Base-by-base conservation (phyloP, 208 protist species). In the Wallacemonas sp. region DNA sequence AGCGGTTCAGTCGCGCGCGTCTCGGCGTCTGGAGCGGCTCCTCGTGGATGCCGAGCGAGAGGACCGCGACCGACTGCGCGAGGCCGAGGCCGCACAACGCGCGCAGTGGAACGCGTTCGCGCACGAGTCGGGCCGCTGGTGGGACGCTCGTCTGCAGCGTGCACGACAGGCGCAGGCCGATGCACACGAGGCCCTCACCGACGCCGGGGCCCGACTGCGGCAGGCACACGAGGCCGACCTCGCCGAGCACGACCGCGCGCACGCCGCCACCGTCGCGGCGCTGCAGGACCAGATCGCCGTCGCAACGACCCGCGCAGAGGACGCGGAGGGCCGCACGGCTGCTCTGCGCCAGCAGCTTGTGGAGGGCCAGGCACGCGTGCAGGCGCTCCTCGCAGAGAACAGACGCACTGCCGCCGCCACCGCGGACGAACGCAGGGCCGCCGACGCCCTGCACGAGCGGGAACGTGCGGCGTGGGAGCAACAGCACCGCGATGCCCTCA, bases 401-500 rank as follows among this genome's bases (percentile, higher is more conserved):
- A 36, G 27, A 12, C 57, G 63, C 46, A 30, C 34, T 1, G 23
- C 19, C 34, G 17, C 41, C 2, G 47, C 14, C 0, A 9, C 3
- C 24, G 27, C 8, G 23, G 9, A 57, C 21, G 16, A 44, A 21
- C 57, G 27, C 5, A 17, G 17, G 36, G 32, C 32, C 9, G 3
- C 9, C 26, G 41, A 17, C 17, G 21, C 32, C 2, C 44, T 12
- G 47, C 21, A 62, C 21, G 63, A 52, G 17, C 1, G 9, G 1
- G 47, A 49, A 23, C 9, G 44, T 5, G 17, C 19, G 6, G 19
- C 19, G 44, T 49, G 44, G 44, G 17, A 49, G 5, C 48, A 19
- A n/a, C n/a, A 56, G n/a, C 48, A 56, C 26, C 48, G 26, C n/a
- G 48, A 62, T 16, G 44, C 29, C 26, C 26, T 62, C 17, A 16